Base-by-base conservation (phyloP, 108 stramenopile species). In the Heterococcus sp. region DNA sequence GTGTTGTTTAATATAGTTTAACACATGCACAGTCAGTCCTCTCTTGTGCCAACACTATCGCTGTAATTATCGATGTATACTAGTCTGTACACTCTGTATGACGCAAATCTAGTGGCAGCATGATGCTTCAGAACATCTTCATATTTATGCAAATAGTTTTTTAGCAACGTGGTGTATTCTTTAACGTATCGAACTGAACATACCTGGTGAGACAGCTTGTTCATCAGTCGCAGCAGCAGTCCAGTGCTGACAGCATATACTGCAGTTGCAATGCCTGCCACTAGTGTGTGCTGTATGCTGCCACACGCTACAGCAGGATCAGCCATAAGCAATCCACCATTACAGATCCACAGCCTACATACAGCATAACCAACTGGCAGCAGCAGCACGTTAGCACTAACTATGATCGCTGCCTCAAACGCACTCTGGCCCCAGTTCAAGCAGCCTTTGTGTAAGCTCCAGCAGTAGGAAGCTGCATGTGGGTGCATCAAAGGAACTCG, bases 351-450 rank as follows among this genome's bases (percentile, higher is more conserved):
- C 21, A 81, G 38, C 8, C 79, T 71, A 8, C 35, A 33, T 30
- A 81, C 64, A 3, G 79, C 79, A 1, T 73, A 66, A 38, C 64
- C 63, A 27, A 72, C 72, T 5, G 79, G 79, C 40, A 81, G 71
- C 2, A 72, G 72, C 37, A 72, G 30, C 29, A 81, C 38, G 65
- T 81, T 37, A 32, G 72, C 79, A 26, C 71, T 26, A 1, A 81
- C 28, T 32, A 81, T 32, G 14, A 81, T 8, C 3, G 26, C 39
- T 30, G 71, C 58, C 69, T 81, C 79, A 33, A 81, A 37, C 1
- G 65, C 27, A 29, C 65, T 38, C 38, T 26, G 38, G 32, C 37
- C 11, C 68, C 30, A 68, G 75, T 66, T 26, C 26, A n/a, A 32
- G 5, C 2, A 68, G 67, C 2, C 2, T 31, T 5, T n/a, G 4